These are phyloP conservation scores for Suhomyces sp. DNA, from an alignment of 805 yeast species.

Conservation along the genomic window DNA sequence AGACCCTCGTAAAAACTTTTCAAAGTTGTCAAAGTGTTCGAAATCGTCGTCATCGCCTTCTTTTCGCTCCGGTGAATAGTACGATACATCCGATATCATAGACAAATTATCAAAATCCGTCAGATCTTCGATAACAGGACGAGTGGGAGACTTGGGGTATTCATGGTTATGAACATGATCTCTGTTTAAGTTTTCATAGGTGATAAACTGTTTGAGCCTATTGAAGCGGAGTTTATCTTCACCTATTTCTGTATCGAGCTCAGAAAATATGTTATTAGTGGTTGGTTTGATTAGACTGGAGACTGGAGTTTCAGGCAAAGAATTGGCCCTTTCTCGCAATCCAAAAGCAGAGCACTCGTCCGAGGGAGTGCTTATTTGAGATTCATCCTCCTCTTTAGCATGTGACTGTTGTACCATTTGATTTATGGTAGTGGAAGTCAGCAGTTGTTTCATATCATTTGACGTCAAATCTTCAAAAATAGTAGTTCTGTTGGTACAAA, in stretches of 20 bases:
- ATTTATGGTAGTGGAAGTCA: background rate
- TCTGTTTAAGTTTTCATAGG: constrained; percentile 11
- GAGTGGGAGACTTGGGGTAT: constrained; percentile 2
- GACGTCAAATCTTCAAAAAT: background rate
- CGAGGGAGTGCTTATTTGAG: constrained; percentile 12
- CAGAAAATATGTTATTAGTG: background rate
- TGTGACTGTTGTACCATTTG: background rate
- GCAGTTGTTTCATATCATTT: background rate
- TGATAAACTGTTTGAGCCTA: constrained; percentile 22
- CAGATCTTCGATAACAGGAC: constrained; percentile 7
- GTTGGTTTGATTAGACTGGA: background rate
- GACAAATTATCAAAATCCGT: constrained; percentile 16
- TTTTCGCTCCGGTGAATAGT: constrained; percentile 16
- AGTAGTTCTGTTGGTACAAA: constrained; percentile 7
- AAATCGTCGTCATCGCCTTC: background rate
- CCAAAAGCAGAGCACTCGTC: constrained; percentile 1
- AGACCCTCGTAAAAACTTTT: constrained; percentile 31
- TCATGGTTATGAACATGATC: background rate
- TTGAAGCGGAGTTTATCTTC: constrained; percentile 17
- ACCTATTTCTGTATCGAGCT: constrained; percentile 5
- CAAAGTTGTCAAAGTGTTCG: constrained; percentile 26
- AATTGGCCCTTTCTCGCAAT: constrained; percentile 15
- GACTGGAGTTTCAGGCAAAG: constrained; percentile 17
- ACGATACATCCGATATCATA: constrained; percentile 21
- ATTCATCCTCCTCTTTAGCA: constrained; percentile 1